Evolutionary conservation across 2,329 filamentous ascomycete species (phyloP).

Genomic region (Diaporthe sp.): DNA sequence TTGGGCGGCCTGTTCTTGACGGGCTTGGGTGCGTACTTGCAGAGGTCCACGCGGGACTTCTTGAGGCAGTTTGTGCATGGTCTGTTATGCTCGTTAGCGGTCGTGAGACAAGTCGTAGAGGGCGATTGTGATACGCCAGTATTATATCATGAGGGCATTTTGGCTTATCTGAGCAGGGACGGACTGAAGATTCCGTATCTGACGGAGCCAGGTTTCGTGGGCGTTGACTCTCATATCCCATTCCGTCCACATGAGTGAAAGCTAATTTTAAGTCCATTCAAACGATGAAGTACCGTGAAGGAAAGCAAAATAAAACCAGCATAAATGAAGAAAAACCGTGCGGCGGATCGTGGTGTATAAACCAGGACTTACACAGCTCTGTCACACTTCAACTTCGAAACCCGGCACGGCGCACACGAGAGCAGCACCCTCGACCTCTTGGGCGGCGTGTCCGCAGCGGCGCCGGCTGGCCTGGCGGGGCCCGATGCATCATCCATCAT

Average conservation of each 20-base stretch:
- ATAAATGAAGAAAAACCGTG: neutral
- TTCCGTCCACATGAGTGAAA: neutral
- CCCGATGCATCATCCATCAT: neutral
- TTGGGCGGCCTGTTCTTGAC: slow-evolving; percentile 57
- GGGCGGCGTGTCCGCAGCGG: neutral
- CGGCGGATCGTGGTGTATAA: too few species aligned
- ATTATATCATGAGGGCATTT: too few species aligned
- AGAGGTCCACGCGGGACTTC: slow-evolving; percentile 60
- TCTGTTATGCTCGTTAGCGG: neutral
- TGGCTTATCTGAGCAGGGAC: neutral
- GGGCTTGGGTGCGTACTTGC: slow-evolving; percentile 63
- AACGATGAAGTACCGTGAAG: neutral
- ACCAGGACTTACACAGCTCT: slow-evolving; percentile 51
- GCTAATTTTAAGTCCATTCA: neutral
- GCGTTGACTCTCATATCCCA: neutral
- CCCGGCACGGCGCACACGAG: slow-evolving; percentile 66
- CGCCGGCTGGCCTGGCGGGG: neutral
- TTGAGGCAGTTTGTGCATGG: slow-evolving; percentile 68
- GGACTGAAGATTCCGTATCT: neutral
- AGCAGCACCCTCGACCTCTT: slow-evolving; percentile 66
- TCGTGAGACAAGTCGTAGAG: too few species aligned
- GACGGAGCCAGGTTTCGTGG: neutral
- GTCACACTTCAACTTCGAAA: slow-evolving; percentile 70
- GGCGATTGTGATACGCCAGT: neutral
- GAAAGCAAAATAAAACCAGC: neutral